A percentile compares a stretch with the other conserved stretches of the same genome.
Evolutionary conservation across 345 rosid species (phyloP).

Genomic region (Pistacia atlantica): DNA sequence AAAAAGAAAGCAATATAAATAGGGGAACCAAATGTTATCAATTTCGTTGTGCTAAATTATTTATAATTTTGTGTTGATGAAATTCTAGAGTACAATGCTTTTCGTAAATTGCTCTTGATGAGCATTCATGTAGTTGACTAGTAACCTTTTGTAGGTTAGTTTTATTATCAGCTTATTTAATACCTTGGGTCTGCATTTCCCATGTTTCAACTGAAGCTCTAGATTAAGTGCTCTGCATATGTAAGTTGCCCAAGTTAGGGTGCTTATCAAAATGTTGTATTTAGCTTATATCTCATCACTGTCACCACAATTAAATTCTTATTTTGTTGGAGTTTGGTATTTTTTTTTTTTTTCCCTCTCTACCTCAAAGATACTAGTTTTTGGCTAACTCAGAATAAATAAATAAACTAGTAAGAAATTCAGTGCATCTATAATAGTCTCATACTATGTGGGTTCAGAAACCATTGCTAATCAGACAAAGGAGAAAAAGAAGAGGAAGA

Average conservation of each 20-base stretch:
- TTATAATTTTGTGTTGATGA: not conserved
- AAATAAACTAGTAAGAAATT: not conserved
- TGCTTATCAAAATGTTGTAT: not conserved
- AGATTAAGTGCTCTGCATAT: not conserved
- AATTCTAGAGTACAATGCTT: not conserved
- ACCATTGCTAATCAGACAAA: not conserved
- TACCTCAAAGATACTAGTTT: not conserved
- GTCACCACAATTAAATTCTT: not conserved
- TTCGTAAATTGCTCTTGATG: not conserved
- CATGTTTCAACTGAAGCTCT: not conserved
- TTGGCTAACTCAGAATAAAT: too few relatives aligned
- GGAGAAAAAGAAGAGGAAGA: not conserved
- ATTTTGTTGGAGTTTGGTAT: constrained; percentile 1
- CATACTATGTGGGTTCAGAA: not conserved
- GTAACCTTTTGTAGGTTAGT: not conserved
- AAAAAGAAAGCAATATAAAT: not conserved
- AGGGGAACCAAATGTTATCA: not conserved
- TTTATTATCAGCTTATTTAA: not conserved
- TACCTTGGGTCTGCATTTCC: not conserved
- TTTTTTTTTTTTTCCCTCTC: not conserved
- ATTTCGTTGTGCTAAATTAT: not conserved
- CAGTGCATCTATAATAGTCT: not conserved
- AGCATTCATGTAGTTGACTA: not conserved
- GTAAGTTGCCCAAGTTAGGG: not conserved
- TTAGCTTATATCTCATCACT: not conserved